Conservation (phyloP, 192 early-diverging fungal genomes). For the Pilaira anomala region DNA sequence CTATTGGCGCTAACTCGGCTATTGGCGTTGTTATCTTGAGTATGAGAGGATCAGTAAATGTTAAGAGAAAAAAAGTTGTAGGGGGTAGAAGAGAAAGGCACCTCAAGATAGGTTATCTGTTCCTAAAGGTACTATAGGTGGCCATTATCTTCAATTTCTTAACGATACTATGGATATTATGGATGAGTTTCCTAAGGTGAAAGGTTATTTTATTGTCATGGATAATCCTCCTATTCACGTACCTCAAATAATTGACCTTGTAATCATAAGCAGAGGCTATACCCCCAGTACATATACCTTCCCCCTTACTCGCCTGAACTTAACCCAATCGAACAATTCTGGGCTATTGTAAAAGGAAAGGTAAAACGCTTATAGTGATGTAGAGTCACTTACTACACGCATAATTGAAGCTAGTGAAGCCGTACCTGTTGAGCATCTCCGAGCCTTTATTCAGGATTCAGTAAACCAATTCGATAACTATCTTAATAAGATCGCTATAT, state of each 20-base stretch:
- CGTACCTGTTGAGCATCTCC: too few relatives aligned
- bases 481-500: too few relatives aligned
- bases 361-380: too few relatives aligned
- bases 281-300: slow-evolving; percentile 20
- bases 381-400: too few relatives aligned
- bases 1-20: background rate
- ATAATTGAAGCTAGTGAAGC: too few relatives aligned
- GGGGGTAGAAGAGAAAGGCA: slow-evolving; percentile 1
- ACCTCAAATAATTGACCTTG: background rate
- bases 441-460: too few relatives aligned
- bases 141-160: slow-evolving; percentile 4
- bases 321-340: too few relatives aligned
- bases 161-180: background rate
- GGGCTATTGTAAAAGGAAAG: too few relatives aligned
- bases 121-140: background rate
- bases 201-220: slow-evolving; percentile 15
- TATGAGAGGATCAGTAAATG: background rate
- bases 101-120: background rate
- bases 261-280: slow-evolving; percentile 6
- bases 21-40: background rate
- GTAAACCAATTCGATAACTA: too few relatives aligned
- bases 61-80: background rate
- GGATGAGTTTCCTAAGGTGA: background rate
- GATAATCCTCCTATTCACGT: slow-evolving; percentile 17
- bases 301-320: slow-evolving; percentile 28